Percentiles rank a stretch among this genome's conserved stretches.
These are phyloP conservation scores for Colletotrichum liriopes DNA, from an alignment of 2,329 filamentous ascomycete species.

Conservation along the genomic window DNA sequence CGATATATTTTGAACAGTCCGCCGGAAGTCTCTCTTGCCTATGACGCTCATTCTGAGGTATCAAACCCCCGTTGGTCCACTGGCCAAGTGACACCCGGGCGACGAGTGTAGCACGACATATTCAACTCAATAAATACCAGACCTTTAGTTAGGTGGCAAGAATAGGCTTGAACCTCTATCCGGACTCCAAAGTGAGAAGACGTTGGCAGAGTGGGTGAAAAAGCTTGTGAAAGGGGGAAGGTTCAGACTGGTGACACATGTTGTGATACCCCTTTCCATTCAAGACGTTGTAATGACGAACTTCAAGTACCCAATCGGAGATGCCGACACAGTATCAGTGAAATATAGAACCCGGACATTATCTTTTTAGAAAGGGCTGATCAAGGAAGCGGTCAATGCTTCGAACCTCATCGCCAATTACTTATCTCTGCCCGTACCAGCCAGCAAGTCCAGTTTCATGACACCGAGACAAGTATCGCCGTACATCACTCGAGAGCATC, in stretches of 20 bases:
- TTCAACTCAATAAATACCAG: constrained; percentile 14
- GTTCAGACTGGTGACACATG: neutral
- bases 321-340: neutral
- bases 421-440: neutral
- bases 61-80: no score
- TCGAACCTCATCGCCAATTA: neutral
- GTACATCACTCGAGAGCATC: neutral
- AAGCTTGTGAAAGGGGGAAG: neutral
- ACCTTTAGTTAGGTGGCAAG: neutral
- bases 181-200: neutral
- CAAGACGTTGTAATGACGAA: neutral
- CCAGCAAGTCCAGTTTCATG: neutral
- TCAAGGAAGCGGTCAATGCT: neutral
- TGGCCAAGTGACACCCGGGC: neutral
- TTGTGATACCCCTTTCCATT: neutral
- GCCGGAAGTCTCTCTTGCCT: neutral
- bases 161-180: neutral
- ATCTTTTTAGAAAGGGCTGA: neutral
- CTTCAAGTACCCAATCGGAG: neutral
- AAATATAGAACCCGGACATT: neutral
- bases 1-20: neutral
- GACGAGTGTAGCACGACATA: constrained; percentile 7
- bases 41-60: constrained; percentile 4
- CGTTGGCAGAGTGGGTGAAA: no score
- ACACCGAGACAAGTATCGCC: neutral